Evolutionary conservation across 139 green algal species (phyloP), one percentile per base, ranked within the genome.

Genomic region (Yamagishiella unicocca): DNA sequence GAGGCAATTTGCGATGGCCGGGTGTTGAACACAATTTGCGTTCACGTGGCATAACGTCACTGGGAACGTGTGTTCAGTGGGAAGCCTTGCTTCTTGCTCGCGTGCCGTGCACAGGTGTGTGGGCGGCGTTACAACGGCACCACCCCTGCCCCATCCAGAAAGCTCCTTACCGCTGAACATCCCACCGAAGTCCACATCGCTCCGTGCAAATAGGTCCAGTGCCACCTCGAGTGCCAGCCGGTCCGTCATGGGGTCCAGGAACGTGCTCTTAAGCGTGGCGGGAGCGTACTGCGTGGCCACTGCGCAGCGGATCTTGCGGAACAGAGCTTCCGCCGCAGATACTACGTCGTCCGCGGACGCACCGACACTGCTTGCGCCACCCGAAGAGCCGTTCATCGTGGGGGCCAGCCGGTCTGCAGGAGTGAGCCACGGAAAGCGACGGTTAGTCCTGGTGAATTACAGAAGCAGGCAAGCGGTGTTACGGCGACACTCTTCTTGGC

Each of bases 221-320:
- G 90, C 61, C 53, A 97, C 89, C 78, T 96, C 89, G 1, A 91
- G 73, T 1, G 91, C 62, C 78, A 97, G 92, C 46, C 89, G 43
- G 0, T 71, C 79, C 21, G 88, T 83, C 45, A 98, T 72, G 2
- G 96, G 96, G 81, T 97, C 93, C 89, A 98, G 86, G 81, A 98
- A 98, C 0, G 95, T 94, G 31, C 92, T 89, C 87, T 97, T 97
- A 8, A 98, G 93, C 1, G 93, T 97, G 72, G 94, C 92, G 9
- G 95, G 96, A 17, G 92, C 96, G 42, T 90, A 92, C 83, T 97
- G 93, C 45, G 89, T 82, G 0, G 92, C 94, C 35, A 97, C 93
- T 1, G 82, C 82, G 61, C 83, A 73, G 21, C 85, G 87, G 33
- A 96, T 95, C 17, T 88, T 85, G 43, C 87, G 87, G 80, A 96